Evolutionary conservation across 2,329 filamentous ascomycete genomes (phyloP), one percentile per base, ranked within the genome.

Genomic region (Cladosporium austrohemisphaericum): DNA sequence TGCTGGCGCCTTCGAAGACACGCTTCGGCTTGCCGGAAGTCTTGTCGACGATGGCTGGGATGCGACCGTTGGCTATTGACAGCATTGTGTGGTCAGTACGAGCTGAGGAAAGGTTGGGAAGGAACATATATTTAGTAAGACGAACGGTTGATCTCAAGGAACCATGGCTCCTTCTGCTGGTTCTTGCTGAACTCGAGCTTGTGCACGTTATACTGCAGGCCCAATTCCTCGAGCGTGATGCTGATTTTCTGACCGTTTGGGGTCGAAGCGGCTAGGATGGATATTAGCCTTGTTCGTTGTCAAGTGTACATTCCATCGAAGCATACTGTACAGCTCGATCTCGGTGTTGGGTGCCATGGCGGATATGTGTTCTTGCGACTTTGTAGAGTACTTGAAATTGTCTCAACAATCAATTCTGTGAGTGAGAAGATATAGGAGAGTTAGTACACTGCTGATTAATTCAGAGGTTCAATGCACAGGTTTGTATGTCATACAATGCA

Each of bases 201-300:
- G 41, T 83, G 77, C 25, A 84, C 79, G 70, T 88, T 83, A 72
- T 94, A 94, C 14, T 84, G 79, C 31, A 93, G 71, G 23, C 33
- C 84, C 4, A 94, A 76, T 71, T 94, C 89, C 70, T 93, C 88
- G 13, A 95, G 73, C 13, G 87, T 77, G 55, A 94, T 93, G 49
- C 86, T 88, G 52, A 87, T 79, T 23, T 47, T 37, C 25, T 31
- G 33, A 1, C 31, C 19, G 22, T 16, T 10, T 1, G 13, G 11
- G n/a, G 37, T 16, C 13, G 32, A 6, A 4, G 32, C 13, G 14
- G 13, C 9, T 16, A 14, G 5, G 19, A 16, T 25, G 5, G 23
- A 14, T 18, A 13, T 36, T 20, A 36, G 33, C 14, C 14, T 36
- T 13, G 14, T 36, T 20, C 16, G 2, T 36, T 5, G 13, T 19